Evolutionary conservation across 495 filamentous ascomycete genomes (phyloP).

Genomic region (Aspergillus sparsus): DNA sequence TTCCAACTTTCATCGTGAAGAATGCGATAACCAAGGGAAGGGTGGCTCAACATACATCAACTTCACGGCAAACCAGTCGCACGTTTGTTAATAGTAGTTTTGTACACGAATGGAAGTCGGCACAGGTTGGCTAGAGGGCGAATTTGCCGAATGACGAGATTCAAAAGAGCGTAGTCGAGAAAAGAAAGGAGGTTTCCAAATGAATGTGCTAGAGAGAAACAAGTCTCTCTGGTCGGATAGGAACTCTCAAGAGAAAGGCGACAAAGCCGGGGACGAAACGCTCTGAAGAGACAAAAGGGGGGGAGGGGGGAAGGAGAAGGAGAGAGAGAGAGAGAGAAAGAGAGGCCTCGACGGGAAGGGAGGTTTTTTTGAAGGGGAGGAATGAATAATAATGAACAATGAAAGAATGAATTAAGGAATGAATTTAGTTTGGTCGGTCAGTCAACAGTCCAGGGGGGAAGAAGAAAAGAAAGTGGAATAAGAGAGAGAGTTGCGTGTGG

Average conservation of each 20-base stretch:
- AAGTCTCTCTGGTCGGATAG: constrained; percentile 49
- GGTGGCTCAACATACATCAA: constrained; percentile 37
- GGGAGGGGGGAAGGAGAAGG: constrained; percentile 28
- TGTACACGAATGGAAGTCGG: constrained; percentile 35
- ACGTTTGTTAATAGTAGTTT: constrained; percentile 30
- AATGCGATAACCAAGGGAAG: not conserved
- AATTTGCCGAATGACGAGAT: constrained; percentile 14
- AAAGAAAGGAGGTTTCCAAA: constrained; percentile 38
- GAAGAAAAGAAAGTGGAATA: constrained; percentile 14
- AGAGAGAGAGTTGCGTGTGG: constrained; percentile 13
- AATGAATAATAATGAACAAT: constrained; percentile 12
- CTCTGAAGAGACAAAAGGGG: constrained; percentile 21
- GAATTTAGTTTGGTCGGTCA: constrained; percentile 20
- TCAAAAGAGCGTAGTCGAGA: constrained; percentile 32
- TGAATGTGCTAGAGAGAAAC: constrained; percentile 48
- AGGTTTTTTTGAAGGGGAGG: constrained; percentile 16
- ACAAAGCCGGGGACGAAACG: constrained; percentile 20
- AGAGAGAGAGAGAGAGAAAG: constrained; percentile 27
- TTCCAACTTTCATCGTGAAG: not conserved
- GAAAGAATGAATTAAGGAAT: constrained; percentile 4
- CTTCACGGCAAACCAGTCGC: constrained; percentile 37
- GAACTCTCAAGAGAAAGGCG: constrained; percentile 31
- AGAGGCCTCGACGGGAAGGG: constrained; percentile 24
- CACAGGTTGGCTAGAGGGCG: constrained; percentile 5
- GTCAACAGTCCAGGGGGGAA: constrained; percentile 19